phyloP scores from a whole-genome alignment of 306 rosid species.

The Elaeagnus macrophylla region DNA sequence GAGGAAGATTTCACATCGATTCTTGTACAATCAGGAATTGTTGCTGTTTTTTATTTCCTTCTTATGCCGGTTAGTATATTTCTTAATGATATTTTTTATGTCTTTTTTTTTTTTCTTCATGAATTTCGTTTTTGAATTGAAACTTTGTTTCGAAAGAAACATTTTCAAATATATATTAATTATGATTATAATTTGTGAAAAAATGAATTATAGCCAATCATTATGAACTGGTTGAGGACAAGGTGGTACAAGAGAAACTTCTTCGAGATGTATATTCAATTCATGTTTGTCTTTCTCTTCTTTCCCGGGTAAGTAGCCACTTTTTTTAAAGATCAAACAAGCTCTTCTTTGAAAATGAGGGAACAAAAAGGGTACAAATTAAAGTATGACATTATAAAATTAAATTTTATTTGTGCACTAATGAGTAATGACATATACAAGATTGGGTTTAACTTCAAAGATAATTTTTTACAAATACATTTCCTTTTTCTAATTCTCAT shows the following conservation, averaged over 20 bases:
- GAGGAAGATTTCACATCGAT: slow-evolving; percentile 38
- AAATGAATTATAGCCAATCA: slow-evolving; percentile 53
- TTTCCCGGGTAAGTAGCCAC: slow-evolving; percentile 62
- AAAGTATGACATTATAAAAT: too few species aligned
- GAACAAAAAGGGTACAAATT: too few species aligned
- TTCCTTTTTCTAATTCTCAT: too few species aligned
- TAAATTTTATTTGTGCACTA: too few species aligned
- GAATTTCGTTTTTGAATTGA: not conserved
- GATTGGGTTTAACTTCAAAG: too few species aligned
- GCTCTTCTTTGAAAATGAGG: too few species aligned
- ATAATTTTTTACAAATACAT: too few species aligned
- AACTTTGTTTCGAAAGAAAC: not conserved
- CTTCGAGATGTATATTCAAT: slow-evolving; percentile 70
- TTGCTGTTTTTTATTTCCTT: slow-evolving; percentile 57
- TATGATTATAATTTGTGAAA: not conserved
- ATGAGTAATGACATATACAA: too few species aligned
- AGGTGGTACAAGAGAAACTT: slow-evolving; percentile 79
- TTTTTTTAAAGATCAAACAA: not conserved
- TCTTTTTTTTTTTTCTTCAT: not conserved
- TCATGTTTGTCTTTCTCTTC: slow-evolving; percentile 89
- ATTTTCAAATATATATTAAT: not conserved
- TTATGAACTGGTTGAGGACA: slow-evolving; percentile 80
- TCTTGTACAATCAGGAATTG: slow-evolving; percentile 50
- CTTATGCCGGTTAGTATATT: slow-evolving; percentile 53
- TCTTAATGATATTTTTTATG: not conserved